These are phyloP conservation scores for Naematelia aurantialba DNA, from an alignment of 768 basidiomycete genomes.

Conservation along the genomic window DNA sequence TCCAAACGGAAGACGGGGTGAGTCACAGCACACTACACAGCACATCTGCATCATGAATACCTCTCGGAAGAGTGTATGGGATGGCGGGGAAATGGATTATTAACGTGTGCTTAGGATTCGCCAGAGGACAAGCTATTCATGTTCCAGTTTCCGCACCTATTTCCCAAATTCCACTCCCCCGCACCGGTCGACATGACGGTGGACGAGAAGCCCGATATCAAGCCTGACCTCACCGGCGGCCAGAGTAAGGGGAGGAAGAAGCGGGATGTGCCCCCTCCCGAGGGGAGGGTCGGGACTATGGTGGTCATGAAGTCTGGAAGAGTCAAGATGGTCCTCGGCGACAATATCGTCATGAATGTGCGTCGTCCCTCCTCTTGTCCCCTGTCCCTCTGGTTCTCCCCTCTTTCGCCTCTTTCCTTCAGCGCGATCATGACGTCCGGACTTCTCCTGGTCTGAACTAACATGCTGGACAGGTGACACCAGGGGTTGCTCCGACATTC, in stretches of 20 bases:
- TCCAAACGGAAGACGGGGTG: conserved; percentile 22
- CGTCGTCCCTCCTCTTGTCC: background rate
- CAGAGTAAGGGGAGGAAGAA: conserved; percentile 21
- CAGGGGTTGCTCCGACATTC: conserved; percentile 80
- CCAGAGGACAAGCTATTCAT: conserved; percentile 60
- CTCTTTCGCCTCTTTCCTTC: background rate
- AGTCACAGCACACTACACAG: conserved; percentile 9
- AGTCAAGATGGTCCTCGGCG: conserved; percentile 77
- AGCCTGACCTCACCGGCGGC: conserved; percentile 21
- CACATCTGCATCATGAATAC: too few relatives aligned
- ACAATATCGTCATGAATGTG: conserved; percentile 80
- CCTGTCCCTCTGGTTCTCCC: background rate
- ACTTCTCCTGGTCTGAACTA: background rate
- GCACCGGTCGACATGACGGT: conserved; percentile 45
- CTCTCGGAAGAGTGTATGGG: too few relatives aligned
- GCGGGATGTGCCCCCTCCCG: conserved; percentile 52
- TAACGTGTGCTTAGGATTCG: too few relatives aligned
- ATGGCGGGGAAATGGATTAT: too few relatives aligned
- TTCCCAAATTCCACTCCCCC: conserved; percentile 65
- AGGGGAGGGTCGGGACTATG: conserved; percentile 77
- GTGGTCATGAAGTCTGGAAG: conserved; percentile 80
- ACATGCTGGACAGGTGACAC: conserved; percentile 60
- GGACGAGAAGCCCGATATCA: conserved; percentile 58
- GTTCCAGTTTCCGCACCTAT: conserved; percentile 84
- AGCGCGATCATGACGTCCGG: background rate